Evolutionary conservation across 805 yeast species (phyloP), one percentile per base, ranked within the genome.

Genomic region (Cyberlindnera mycetangii): DNA sequence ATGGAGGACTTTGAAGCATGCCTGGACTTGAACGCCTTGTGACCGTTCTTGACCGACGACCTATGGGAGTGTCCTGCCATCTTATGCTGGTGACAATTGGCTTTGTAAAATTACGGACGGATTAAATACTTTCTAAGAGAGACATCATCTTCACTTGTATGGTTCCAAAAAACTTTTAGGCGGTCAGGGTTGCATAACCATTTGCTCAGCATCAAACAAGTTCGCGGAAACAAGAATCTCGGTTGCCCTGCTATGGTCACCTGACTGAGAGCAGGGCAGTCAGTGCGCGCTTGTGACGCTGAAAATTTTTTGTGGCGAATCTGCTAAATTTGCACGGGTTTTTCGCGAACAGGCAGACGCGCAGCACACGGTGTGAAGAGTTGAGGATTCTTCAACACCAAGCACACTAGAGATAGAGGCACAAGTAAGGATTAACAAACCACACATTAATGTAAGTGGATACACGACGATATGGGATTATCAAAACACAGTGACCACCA

Each of bases 1-100:
- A 92, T 65, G 28, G 89, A 79, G 48, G 96, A 85, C 61, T 93
- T 93, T 12, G 95, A 79, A 17, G 96, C 78, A 71, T 93, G 99
- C 61, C 83, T 85, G 3, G 96, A 79, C 63, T 93, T 95, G 75
- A 89, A 95, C 9, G 90, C 76, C 69, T 93, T 93, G 59, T 92
- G 96, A 38, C 81, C 81, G 60, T 82, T 83, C 66, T 89, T 92
- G 36, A 87, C 68, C 4, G 96, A 80, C 11, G 92, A 74, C 62
- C 98, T 78, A 63, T 93, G 98, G 7, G 89, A 78, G 64, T 83
- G 85, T 56, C 86, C 86, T 37, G 85, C 87, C 85, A 82, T 80
- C 3, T 5, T 22, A 17, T 25, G n/a, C n/a, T n/a, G n/a, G n/a
- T n/a, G n/a, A n/a, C n/a, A n/a, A n/a, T n/a, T n/a, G n/a, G n/a